Conservation (phyloP, 208 protist genomes). For the Wallacemonas sp. region DNA sequence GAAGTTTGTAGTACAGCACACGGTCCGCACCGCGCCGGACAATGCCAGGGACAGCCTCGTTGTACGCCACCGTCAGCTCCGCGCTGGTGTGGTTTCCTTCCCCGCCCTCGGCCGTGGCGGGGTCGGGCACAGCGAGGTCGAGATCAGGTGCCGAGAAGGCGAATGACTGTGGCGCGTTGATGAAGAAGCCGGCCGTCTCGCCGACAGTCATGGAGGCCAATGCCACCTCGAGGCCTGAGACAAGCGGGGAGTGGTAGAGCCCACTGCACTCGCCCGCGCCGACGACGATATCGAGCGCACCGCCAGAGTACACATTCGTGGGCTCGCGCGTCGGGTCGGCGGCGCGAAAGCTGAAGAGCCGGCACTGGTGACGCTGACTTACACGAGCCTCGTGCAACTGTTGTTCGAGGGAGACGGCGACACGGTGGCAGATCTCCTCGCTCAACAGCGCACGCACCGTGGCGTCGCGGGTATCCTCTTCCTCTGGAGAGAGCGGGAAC, state of each 20-base stretch:
- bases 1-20: constrained; percentile 3
- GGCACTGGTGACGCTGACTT: background rate
- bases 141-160: constrained; percentile 9
- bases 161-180: constrained; percentile 13
- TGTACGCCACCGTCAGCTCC: too few relatives aligned
- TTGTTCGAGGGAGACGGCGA: constrained; percentile 4
- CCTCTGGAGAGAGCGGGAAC: background rate
- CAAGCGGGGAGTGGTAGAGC: constrained; percentile 11
- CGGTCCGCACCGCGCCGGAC: constrained; percentile 6
- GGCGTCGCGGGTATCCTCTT: background rate
- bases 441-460: background rate
- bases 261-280: constrained; percentile 4
- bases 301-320: background rate
- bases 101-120: too few relatives aligned
- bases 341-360: constrained; percentile 6
- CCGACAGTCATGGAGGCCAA: constrained; percentile 22
- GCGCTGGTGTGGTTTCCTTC: background rate
- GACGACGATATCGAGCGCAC: constrained; percentile 6
- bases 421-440: background rate
- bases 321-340: background rate
- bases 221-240: constrained; percentile 23
- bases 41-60: background rate
- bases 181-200: constrained; percentile 21
- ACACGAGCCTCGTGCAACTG: constrained; percentile 6
- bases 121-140: constrained; percentile 1